Evolutionary conservation across 495 filamentous ascomycete species (phyloP).

Genomic region (Rusavskia elegans): DNA sequence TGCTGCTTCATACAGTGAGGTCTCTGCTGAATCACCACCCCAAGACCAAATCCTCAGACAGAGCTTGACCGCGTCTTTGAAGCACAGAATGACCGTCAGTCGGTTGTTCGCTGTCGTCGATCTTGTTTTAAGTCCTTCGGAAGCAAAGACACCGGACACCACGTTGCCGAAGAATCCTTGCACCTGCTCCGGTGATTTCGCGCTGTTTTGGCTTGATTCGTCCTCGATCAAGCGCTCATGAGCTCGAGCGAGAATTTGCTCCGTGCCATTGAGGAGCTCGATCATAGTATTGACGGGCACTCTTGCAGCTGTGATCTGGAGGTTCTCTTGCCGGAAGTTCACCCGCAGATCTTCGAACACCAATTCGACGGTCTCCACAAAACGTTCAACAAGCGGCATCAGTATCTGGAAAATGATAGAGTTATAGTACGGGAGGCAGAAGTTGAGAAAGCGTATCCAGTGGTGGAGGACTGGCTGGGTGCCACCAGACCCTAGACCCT

Average conservation of each 20-base stretch:
- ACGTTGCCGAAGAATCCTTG: conserved; percentile 95
- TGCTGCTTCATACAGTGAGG: conserved; percentile 35
- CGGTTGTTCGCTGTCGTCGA: conserved; percentile 79
- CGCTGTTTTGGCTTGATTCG: conserved; percentile 46
- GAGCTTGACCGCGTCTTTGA: conserved; percentile 84
- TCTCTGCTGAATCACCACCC: conserved; percentile 48
- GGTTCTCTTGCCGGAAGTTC: conserved; percentile 32
- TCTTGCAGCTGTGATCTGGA: conserved; percentile 24
- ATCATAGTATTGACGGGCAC: conserved; percentile 48
- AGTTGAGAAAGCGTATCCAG: conserved; percentile 77
- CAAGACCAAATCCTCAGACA: conserved; percentile 94
- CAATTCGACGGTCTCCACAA: conserved; percentile 57
- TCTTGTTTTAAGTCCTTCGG: conserved; percentile 58
- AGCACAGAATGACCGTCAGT: conserved; percentile 84
- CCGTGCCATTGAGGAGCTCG: conserved; percentile 70
- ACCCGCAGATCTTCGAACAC: conserved; percentile 49
- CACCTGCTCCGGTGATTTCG: conserved; percentile 68
- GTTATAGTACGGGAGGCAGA: conserved; percentile 69
- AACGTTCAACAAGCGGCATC: conserved; percentile 75
- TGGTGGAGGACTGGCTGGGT: conserved; percentile 70
- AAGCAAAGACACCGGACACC: conserved; percentile 80
- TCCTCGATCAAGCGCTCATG: conserved; percentile 71
- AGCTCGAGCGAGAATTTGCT: conserved; percentile 72
- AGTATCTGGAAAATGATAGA: conserved; percentile 77
- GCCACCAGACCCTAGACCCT: conserved; percentile 59